phyloP scores from a whole-genome alignment of 2,329 filamentous ascomycete genomes.

The Aspergillus novofumigatus region DNA sequence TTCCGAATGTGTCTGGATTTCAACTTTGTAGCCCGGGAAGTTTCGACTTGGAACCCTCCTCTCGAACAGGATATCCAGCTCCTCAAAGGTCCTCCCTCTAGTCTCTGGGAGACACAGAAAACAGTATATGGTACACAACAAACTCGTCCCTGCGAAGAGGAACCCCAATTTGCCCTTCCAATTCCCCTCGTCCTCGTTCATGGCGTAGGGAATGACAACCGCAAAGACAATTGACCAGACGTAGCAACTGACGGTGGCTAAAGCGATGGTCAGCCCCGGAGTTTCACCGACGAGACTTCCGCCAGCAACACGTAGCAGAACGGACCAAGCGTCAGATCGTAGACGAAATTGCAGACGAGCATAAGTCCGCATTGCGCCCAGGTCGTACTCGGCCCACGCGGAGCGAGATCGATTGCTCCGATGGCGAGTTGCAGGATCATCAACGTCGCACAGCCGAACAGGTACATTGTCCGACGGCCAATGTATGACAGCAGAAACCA shows the following conservation, averaged over 20 bases:
- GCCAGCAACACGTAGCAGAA: constrained; percentile 51
- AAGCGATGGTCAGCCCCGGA: constrained; percentile 50
- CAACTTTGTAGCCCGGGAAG: constrained; percentile 11
- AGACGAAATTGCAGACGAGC: constrained; percentile 41
- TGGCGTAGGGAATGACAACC: constrained; percentile 33
- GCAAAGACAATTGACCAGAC: constrained; percentile 27
- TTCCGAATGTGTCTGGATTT: not conserved
- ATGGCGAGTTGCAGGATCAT: constrained; percentile 34
- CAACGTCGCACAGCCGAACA: constrained; percentile 32
- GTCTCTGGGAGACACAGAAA: constrained; percentile 32
- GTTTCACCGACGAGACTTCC: constrained; percentile 49
- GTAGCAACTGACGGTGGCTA: constrained; percentile 21
- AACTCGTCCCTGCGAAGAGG: constrained; percentile 23
- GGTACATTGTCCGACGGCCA: constrained; percentile 40
- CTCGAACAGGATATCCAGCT: constrained; percentile 30
- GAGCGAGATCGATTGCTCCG: constrained; percentile 37
- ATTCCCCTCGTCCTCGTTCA: constrained; percentile 29
- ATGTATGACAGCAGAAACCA: constrained; percentile 38
- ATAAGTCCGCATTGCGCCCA: constrained; percentile 42
- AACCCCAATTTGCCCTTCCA: constrained; percentile 31
- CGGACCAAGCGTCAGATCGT: constrained; percentile 51
- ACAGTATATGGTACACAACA: constrained; percentile 24
- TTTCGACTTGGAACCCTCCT: constrained; percentile 17
- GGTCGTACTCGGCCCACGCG: constrained; percentile 22
- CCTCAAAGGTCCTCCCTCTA: constrained; percentile 25